Conservation (phyloP, 768 basidiomycete genomes). For the Fomitopsis pulvina region DNA sequence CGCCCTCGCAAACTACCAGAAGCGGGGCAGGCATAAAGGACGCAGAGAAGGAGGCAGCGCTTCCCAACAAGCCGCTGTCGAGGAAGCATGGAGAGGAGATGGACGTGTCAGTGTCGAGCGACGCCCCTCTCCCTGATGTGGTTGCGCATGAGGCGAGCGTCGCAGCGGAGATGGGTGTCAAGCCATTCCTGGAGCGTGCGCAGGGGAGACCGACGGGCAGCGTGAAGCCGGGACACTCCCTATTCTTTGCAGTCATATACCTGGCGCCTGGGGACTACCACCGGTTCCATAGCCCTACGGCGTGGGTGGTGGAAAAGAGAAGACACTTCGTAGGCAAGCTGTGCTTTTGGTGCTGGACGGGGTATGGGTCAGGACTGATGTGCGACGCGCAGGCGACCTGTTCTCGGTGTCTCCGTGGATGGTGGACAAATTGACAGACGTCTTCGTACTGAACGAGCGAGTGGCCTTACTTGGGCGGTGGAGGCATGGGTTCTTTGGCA, state of each 20-base stretch:
- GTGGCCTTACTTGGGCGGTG: constrained; percentile 93
- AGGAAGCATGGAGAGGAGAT: constrained; percentile 58
- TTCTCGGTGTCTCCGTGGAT: constrained; percentile 97
- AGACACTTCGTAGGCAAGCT: constrained; percentile 87
- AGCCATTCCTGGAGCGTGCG: constrained; percentile 28
- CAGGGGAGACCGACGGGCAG: constrained; percentile 38
- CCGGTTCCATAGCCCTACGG: constrained; percentile 91
- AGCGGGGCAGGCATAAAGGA: constrained; percentile 30
- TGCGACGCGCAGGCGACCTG: constrained; percentile 62
- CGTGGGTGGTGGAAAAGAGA: constrained; percentile 96
- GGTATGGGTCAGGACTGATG: neutral
- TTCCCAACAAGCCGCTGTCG: constrained; percentile 7
- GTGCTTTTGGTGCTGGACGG: neutral
- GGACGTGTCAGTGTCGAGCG: constrained; percentile 68
- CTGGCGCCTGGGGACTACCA: constrained; percentile 99
- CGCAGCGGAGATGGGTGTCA: constrained; percentile 63
- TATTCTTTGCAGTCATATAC: constrained; percentile 94
- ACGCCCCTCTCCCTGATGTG: constrained; percentile 47
- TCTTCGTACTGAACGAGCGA: constrained; percentile 98
- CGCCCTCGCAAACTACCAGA: constrained; percentile 37
- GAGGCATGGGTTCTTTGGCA: constrained; percentile 93
- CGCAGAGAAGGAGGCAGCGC: constrained; percentile 16
- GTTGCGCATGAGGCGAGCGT: constrained; percentile 66
- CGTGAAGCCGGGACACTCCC: constrained; percentile 68
- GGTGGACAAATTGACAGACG: constrained; percentile 82